A percentile compares a stretch with the other conserved stretches of the same genome.
These are phyloP conservation scores for Lachancea meyersii DNA, from an alignment of 805 yeast species.

Conservation along the genomic window DNA sequence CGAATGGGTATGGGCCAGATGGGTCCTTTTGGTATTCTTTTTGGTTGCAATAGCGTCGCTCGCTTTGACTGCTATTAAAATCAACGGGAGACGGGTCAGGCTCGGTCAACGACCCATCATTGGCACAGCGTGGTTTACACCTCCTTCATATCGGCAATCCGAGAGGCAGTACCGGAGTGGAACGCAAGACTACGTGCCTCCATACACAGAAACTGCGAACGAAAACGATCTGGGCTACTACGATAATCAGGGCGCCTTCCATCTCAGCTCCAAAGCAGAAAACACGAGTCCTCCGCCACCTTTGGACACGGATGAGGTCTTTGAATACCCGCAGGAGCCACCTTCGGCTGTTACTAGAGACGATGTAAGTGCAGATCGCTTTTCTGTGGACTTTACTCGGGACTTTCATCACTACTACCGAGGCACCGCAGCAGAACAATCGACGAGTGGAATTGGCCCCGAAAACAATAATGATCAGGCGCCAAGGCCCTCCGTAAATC, in stretches of 20 bases:
- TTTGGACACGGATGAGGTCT: not conserved
- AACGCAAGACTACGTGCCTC: slow-evolving; percentile 47
- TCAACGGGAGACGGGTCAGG: slow-evolving; percentile 46
- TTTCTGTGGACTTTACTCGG: not conserved
- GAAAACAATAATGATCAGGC: not conserved
- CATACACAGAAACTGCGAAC: slow-evolving; percentile 59
- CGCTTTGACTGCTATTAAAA: slow-evolving; percentile 44
- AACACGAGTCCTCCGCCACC: slow-evolving; percentile 28
- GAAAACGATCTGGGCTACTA: slow-evolving; percentile 75
- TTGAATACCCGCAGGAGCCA: slow-evolving; percentile 1
- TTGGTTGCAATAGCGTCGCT: slow-evolving; percentile 43
- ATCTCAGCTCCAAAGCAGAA: slow-evolving; percentile 33
- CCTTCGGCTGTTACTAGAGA: slow-evolving; percentile 3
- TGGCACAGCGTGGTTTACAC: slow-evolving; percentile 84
- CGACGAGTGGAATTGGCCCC: not conserved
- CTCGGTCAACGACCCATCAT: slow-evolving; percentile 51
- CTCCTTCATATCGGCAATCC: slow-evolving; percentile 68
- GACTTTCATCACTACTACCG: slow-evolving; percentile 5
- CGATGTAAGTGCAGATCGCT: not conserved
- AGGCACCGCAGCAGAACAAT: slow-evolving; percentile 4
- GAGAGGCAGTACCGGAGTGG: slow-evolving; percentile 44
- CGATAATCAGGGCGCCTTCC: slow-evolving; percentile 54
- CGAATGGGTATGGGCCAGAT: slow-evolving; percentile 41
- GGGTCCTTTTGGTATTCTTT: slow-evolving; percentile 63
- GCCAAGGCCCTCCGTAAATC: not conserved